These are phyloP conservation scores for Exophiala viscosa DNA, from an alignment of 2,329 filamentous ascomycete genomes.

Conservation along the genomic window DNA sequence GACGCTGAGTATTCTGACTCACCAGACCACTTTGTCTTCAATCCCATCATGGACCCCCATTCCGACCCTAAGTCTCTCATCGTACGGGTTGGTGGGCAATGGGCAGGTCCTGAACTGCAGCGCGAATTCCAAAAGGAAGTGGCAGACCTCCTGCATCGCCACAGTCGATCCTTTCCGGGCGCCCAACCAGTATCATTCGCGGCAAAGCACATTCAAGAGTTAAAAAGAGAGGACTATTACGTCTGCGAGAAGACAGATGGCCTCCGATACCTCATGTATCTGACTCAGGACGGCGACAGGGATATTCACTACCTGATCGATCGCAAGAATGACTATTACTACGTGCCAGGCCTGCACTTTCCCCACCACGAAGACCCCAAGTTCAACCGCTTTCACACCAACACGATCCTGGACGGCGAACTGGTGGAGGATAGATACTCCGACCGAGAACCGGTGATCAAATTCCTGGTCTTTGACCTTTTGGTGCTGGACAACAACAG, in stretches of 20 bases:
- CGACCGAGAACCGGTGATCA: slow-evolving; percentile 65
- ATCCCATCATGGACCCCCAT: slow-evolving; percentile 7
- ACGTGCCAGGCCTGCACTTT: slow-evolving; percentile 74
- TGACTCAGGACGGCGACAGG: slow-evolving; percentile 58
- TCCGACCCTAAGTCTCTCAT: slow-evolving; percentile 17
- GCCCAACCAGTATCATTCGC: slow-evolving; percentile 94
- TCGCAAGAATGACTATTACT: slow-evolving; percentile 97
- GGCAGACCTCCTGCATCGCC: slow-evolving; percentile 68
- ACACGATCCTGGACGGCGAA: slow-evolving; percentile 88
- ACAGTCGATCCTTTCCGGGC: slow-evolving; percentile 67
- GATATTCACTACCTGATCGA: slow-evolving; percentile 86
- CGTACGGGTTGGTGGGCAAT: slow-evolving; percentile 50
- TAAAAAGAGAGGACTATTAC: slow-evolving; percentile 83
- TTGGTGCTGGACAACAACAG: slow-evolving; percentile 73
- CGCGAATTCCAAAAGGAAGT: slow-evolving; percentile 67
- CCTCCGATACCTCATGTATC: slow-evolving; percentile 90
- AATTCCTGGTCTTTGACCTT: slow-evolving; percentile 92
- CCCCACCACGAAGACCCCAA: slow-evolving; percentile 64
- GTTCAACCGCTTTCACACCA: slow-evolving; percentile 64
- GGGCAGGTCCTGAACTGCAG: slow-evolving; percentile 60
- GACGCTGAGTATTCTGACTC: background rate
- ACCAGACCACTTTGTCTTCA: background rate
- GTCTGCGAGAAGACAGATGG: slow-evolving; percentile 98
- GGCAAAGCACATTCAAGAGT: slow-evolving; percentile 73
- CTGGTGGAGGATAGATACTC: slow-evolving; percentile 77